These are phyloP conservation scores for Trichoderma arundinaceum DNA, from an alignment of 2,329 filamentous ascomycete species.

Conservation along the genomic window DNA sequence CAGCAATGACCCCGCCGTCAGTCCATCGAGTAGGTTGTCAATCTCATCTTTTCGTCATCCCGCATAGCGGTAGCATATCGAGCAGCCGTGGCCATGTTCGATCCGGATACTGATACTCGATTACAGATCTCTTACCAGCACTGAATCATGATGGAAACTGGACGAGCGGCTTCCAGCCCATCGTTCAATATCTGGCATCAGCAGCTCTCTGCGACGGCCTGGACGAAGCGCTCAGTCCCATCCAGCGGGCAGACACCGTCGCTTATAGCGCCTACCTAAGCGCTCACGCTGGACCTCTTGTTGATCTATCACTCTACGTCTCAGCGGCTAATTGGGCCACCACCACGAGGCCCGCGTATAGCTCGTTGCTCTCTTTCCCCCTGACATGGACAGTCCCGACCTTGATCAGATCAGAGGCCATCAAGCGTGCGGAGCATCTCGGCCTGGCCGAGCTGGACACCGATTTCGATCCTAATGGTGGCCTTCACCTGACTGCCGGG, in stretches of 20 bases:
- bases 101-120: not conserved
- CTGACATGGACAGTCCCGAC: conserved; percentile 86
- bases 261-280: conserved; percentile 73
- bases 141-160: conserved; percentile 58
- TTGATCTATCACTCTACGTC: conserved; percentile 88
- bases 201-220: conserved; percentile 45
- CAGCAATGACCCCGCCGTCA: conserved; percentile 73
- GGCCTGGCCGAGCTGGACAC: conserved; percentile 72
- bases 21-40: conserved; percentile 67
- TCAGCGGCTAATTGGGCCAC: conserved; percentile 85
- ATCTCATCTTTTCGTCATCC: conserved; percentile 11
- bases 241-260: conserved; percentile 53
- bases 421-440: conserved; percentile 70
- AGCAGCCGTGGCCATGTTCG: not conserved
- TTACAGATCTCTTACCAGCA: conserved; percentile 60
- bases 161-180: conserved; percentile 65
- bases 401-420: conserved; percentile 71
- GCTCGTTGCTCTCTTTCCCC: conserved; percentile 79
- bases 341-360: conserved; percentile 80
- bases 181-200: conserved; percentile 61
- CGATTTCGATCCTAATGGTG: conserved; percentile 53
- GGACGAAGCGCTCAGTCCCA: conserved; percentile 48
- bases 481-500: conserved; percentile 46
- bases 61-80: not conserved
- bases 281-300: conserved; percentile 74